Base-by-base conservation (phyloP, 2,329 filamentous ascomycete genomes). In the Xylariaceae sp. region DNA sequence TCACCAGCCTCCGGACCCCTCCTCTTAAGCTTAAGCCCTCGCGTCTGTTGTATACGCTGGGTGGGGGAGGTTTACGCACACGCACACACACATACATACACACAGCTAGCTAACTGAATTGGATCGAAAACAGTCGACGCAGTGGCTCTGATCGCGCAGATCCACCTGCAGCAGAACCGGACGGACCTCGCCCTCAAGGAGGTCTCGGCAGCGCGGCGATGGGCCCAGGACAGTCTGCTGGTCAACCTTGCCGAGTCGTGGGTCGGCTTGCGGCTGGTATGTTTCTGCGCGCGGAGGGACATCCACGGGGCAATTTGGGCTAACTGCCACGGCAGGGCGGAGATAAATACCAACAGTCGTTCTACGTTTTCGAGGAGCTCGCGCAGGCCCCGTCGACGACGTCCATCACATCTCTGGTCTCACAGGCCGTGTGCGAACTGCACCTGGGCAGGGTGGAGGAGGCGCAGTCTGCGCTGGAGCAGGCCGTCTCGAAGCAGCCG, bases 281-380 rank as follows among this genome's bases (percentile, higher is more conserved):
- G n/a, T n/a, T n/a, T n/a, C n/a, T n/a, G n/a, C n/a, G n/a, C n/a
- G n/a, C n/a, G n/a, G n/a, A n/a, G n/a, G n/a, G n/a, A n/a, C 42
- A 72, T 64, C 26, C 34, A 19, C 19, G 18, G 27, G 25, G 16
- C 19, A 15, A 24, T 13, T 12, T 9, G 11, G 16, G 17, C 10
- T 10, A 33, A 8, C n/a, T 24, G 8, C 26, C n/a, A n/a, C n/a
- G 34, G 17, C 40, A 94, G 83, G 90, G 90, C 53, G 89, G 89
- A 47, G 88, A 94, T 49, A 92, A 87, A 59, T 96, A 96, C 63
- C 92, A 96, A 55, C 85, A 92, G 55, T 82, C 90, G 13, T 96
- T 94, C 63, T 96, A 98, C 68, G 90, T 96, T 40, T 96, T 87
- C 53, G 90, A 96, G 63, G 92, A 98, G 61, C 76, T 96, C 31